Conservation (phyloP, 2,329 filamentous ascomycete species). For the Teratosphaeria gauchensis region DNA sequence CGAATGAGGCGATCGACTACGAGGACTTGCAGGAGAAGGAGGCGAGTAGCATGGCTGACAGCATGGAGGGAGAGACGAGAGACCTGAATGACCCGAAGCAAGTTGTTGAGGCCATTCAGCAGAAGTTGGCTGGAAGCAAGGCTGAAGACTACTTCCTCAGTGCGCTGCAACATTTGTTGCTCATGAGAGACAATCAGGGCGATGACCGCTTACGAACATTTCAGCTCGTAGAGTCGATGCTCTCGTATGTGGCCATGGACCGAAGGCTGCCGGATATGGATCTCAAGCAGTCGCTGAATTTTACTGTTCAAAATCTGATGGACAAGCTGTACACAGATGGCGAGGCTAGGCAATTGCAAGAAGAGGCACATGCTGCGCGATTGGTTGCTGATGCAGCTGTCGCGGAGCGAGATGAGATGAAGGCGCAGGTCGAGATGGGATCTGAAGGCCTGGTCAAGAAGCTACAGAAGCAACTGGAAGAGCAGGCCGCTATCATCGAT, state of each 20-base stretch:
- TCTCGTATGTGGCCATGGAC: constrained; percentile 98
- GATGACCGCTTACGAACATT: constrained; percentile 93
- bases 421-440: constrained; percentile 74
- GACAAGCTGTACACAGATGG: constrained; percentile 96
- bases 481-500: constrained; percentile 83
- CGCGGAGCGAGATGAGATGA: constrained; percentile 93
- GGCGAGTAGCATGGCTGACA: constrained; percentile 82
- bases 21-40: constrained; percentile 93
- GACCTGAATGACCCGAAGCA: constrained; percentile 88
- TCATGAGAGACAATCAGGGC: constrained; percentile 83
- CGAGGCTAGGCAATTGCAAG: constrained; percentile 81
- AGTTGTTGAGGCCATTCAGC: constrained; percentile 87
- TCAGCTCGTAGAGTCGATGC: constrained; percentile 96
- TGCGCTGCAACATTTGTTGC: constrained; percentile 84
- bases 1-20: constrained; percentile 95
- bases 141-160: constrained; percentile 95
- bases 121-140: constrained; percentile 70
- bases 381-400: constrained; percentile 93
- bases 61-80: constrained; percentile 72
- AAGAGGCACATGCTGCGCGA: constrained; percentile 81
- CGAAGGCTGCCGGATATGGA: constrained; percentile 91
- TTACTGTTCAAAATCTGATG: constrained; percentile 88
- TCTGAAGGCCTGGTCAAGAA: constrained; percentile 90
- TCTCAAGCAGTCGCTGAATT: constrained; percentile 93
- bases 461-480: constrained; percentile 85